Conservation (phyloP, 1,284 basidiomycete genomes). For the Malassezia brasiliensis region DNA sequence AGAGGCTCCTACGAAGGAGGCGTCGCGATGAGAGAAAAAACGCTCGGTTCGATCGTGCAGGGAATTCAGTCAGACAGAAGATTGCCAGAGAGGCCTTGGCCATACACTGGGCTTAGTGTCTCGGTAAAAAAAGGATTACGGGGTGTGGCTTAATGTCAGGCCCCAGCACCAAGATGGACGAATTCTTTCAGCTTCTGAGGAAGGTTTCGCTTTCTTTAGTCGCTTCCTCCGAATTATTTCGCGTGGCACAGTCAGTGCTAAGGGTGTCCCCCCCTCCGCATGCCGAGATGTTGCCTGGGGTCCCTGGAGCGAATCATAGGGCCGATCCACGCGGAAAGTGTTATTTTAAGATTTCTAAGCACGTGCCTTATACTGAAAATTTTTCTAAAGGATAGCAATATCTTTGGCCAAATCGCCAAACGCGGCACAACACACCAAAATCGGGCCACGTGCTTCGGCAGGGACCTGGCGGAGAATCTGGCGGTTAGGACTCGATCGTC, state of each 20-base stretch:
- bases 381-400: not conserved
- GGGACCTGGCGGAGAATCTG: not conserved
- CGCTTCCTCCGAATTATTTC: too few species aligned
- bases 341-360: not conserved
- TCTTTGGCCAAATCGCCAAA: not conserved
- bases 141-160: too few species aligned
- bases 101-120: not conserved
- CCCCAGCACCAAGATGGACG: too few species aligned
- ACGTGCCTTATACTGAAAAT: not conserved
- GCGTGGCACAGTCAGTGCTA: too few species aligned
- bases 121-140: too few species aligned
- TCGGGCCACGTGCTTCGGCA: not conserved
- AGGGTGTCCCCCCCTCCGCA: too few species aligned
- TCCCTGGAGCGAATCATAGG: not conserved
- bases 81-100: not conserved
- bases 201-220: too few species aligned
- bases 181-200: too few species aligned
- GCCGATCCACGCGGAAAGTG: too few species aligned
- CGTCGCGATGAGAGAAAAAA: not conserved
- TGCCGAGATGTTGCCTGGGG: not conserved
- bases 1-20: not conserved
- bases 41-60: too few species aligned
- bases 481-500: not conserved
- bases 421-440: not conserved
- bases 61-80: not conserved